Evolutionary conservation across 371 early-diverging fungal genomes (phyloP).

Genomic region (Apophysomyces sp.): DNA sequence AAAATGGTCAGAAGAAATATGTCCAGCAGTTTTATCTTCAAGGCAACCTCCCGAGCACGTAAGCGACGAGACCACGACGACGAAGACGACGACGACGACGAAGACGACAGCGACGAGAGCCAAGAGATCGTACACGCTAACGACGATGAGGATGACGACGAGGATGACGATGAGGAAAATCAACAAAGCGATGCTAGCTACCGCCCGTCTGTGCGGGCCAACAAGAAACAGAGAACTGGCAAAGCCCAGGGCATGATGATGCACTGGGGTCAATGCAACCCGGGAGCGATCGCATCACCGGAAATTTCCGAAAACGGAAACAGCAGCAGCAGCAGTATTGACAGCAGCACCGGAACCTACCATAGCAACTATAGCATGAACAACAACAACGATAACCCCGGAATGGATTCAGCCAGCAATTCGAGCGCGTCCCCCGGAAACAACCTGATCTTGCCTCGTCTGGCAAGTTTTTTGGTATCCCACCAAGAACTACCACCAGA

Average conservation of each 20-base stretch:
- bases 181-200: conserved; percentile 21
- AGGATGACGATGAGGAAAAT: conserved; percentile 5
- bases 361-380: not conserved
- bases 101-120: not conserved
- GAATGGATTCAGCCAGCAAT: conserved; percentile 13
- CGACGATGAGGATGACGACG: conserved; percentile 19
- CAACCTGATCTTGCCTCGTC: conserved; percentile 28
- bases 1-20: not conserved
- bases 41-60: not conserved
- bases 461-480: conserved; percentile 35
- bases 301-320: conserved; percentile 23
- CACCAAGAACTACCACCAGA: conserved; percentile 41
- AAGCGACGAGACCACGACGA: not conserved
- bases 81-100: not conserved
- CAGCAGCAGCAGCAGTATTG: conserved; percentile 86
- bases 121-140: too few species aligned
- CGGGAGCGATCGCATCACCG: not conserved
- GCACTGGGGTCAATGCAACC: not conserved
- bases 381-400: not conserved
- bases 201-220: conserved; percentile 1
- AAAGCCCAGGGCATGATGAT: not conserved
- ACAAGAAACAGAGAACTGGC: not conserved
- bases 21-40: not conserved
- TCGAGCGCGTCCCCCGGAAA: not conserved
- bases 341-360: conserved; percentile 1